These are phyloP conservation scores for Otatea glauca DNA, from an alignment of 176 grass and related monocot genomes.

Conservation along the genomic window DNA sequence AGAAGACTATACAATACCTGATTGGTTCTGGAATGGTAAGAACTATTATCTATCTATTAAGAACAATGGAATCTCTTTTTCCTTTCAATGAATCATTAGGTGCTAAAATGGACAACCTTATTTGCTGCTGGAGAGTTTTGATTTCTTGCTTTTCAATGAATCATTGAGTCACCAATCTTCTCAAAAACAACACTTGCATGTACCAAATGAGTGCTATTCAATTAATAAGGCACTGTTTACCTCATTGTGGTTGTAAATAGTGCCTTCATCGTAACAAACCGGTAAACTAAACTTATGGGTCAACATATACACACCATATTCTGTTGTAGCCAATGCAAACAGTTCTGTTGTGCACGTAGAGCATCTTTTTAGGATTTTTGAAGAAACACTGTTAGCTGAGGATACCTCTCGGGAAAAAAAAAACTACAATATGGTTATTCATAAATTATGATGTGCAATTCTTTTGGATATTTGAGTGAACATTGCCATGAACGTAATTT, in stretches of 20 bases:
- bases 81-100: background rate
- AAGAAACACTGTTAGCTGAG: background rate
- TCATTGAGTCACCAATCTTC: background rate
- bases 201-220: slow-evolving; percentile 1
- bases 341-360: background rate
- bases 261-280: background rate
- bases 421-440: background rate
- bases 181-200: background rate
- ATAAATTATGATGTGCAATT: slow-evolving; percentile 1
- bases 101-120: background rate
- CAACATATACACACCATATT: background rate
- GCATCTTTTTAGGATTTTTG: background rate
- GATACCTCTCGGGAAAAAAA: background rate
- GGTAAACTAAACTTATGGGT: background rate
- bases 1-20: slow-evolving; percentile 80
- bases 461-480: slow-evolving; percentile 20
- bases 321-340: background rate
- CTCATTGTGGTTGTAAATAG: background rate
- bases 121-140: background rate
- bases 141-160: slow-evolving; percentile 12
- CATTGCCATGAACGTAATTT: background rate
- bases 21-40: slow-evolving; percentile 74
- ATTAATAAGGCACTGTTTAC: slow-evolving; percentile 2
- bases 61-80: background rate
- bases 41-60: background rate